Evolutionary conservation across 257 asterid species (phyloP).

Genomic region (Fraxinus anomala): DNA sequence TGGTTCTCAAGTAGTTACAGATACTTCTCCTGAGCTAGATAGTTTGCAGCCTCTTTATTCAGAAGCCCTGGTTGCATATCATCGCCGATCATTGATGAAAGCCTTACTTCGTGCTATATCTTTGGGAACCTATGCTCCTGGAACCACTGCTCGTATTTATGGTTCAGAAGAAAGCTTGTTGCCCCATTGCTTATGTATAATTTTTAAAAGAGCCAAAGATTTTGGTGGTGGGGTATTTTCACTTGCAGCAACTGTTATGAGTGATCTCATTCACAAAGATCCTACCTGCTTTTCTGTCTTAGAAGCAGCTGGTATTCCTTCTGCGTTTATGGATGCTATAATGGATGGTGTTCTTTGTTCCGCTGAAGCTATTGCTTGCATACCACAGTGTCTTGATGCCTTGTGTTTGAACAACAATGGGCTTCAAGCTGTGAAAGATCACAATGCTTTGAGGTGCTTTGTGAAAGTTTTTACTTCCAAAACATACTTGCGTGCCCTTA

Average conservation of each 20-base stretch:
- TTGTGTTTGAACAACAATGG: conserved; percentile 92
- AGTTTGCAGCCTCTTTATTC: conserved; percentile 75
- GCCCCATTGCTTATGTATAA: conserved; percentile 84
- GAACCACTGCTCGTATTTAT: conserved; percentile 80
- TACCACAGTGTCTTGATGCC: conserved; percentile 98
- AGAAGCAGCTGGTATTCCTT: conserved; percentile 96
- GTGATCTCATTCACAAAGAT: conserved; percentile 97
- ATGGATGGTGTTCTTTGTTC: conserved; percentile 94
- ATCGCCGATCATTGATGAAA: conserved; percentile 87
- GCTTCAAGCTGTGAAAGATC: conserved; percentile 93
- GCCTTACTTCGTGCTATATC: conserved; percentile 94
- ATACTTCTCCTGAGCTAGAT: conserved; percentile 59
- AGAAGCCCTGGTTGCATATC: conserved; percentile 88
- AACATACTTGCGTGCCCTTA: conserved; percentile 77
- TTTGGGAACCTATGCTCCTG: conserved; percentile 95
- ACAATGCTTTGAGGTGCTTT: conserved; percentile 85
- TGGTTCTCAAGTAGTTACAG: conserved; percentile 48
- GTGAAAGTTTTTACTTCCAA: conserved; percentile 86
- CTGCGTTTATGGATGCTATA: conserved; percentile 89
- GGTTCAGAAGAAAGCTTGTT: conserved; percentile 95
- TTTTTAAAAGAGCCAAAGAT: conserved; percentile 87
- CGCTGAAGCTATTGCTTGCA: conserved; percentile 89
- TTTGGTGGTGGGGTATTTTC: conserved; percentile 99
- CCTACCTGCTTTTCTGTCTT: conserved; percentile 91
- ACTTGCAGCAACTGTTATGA: conserved; percentile 97